A percentile compares a stretch with the other conserved stretches of the same genome.
These are phyloP conservation scores for Austroboletus eburneus DNA, from an alignment of 768 basidiomycete genomes.

Conservation along the genomic window DNA sequence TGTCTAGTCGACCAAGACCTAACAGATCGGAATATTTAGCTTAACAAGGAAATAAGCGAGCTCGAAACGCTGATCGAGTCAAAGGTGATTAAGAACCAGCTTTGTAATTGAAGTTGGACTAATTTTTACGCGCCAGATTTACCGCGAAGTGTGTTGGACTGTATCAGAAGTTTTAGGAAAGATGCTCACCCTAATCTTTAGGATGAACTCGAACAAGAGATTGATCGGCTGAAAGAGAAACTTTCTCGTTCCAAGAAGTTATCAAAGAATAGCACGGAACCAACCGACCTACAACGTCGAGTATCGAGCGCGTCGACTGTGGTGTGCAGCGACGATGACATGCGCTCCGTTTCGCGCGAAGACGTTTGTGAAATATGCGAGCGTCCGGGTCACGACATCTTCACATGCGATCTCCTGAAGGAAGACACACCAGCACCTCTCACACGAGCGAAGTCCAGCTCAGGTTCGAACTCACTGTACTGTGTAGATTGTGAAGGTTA, in stretches of 20 bases:
- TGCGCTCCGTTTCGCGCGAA: slow-evolving; percentile 25
- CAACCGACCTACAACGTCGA: slow-evolving; percentile 25
- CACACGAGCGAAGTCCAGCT: slow-evolving; percentile 11
- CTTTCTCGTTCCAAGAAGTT: slow-evolving; percentile 56
- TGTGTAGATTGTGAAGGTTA: slow-evolving; percentile 84
- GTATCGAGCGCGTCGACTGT: slow-evolving; percentile 21
- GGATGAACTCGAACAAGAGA: slow-evolving; percentile 85
- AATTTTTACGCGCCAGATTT: slow-evolving; percentile 51
- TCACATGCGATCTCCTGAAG: slow-evolving; percentile 73
- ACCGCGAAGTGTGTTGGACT: slow-evolving; percentile 58
- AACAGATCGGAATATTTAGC: slow-evolving; percentile 37
- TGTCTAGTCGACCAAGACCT: neutral
- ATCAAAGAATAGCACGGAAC: slow-evolving; percentile 44
- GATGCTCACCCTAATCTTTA: slow-evolving; percentile 27
- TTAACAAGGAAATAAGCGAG: slow-evolving; percentile 90
- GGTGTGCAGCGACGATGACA: slow-evolving; percentile 21
- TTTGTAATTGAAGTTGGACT: neutral
- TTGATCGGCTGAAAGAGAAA: slow-evolving; percentile 73
- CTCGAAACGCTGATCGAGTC: slow-evolving; percentile 91
- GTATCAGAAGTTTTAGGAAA: neutral
- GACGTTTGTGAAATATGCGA: slow-evolving; percentile 85
- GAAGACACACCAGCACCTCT: slow-evolving; percentile 40
- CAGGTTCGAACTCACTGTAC: slow-evolving; percentile 39
- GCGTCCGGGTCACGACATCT: slow-evolving; percentile 79
- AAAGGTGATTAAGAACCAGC: slow-evolving; percentile 51